A percentile compares a stretch with the other conserved stretches of the same genome.
phyloP scores from a whole-genome alignment of 306 rosid genomes.

The Ceratonia siliqua region DNA sequence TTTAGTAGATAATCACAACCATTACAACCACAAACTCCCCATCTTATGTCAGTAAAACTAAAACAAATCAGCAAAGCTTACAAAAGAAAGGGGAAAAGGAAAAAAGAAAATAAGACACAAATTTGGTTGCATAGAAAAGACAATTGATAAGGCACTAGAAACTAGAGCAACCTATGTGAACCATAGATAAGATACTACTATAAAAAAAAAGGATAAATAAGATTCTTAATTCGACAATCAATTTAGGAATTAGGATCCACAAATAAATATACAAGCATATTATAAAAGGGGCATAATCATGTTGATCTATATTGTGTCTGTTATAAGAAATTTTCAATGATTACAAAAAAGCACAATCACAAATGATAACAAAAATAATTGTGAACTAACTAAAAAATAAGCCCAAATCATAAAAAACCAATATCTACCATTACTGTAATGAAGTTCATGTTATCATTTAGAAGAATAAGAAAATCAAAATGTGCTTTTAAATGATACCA shows the following conservation, averaged over 20 bases:
- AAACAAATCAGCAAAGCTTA: too few relatives aligned
- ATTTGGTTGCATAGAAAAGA: too few relatives aligned
- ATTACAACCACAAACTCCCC: too few relatives aligned
- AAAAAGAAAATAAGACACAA: too few relatives aligned
- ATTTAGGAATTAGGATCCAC: constrained; percentile 3
- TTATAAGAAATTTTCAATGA: constrained; percentile 18
- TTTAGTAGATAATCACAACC: too few relatives aligned
- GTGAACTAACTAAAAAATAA: constrained; percentile 17
- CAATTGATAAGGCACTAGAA: background rate
- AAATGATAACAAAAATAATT: background rate
- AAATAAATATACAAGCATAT: background rate
- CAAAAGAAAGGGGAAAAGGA: too few relatives aligned
- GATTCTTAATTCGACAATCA: constrained; percentile 5
- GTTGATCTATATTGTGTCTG: constrained; percentile 92
- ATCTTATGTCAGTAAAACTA: too few relatives aligned
- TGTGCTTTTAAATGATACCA: constrained; percentile 18
- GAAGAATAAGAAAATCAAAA: background rate
- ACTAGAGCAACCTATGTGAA: background rate
- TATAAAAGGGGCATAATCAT: too few relatives aligned
- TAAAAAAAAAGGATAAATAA: background rate
- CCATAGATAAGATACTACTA: background rate
- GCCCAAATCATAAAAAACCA: background rate
- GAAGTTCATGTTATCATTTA: constrained; percentile 14
- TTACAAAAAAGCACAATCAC: constrained; percentile 23
- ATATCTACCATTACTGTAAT: constrained; percentile 9